Conservation (phyloP, 108 stramenopile genomes). For the Skeletonema menzelii region DNA sequence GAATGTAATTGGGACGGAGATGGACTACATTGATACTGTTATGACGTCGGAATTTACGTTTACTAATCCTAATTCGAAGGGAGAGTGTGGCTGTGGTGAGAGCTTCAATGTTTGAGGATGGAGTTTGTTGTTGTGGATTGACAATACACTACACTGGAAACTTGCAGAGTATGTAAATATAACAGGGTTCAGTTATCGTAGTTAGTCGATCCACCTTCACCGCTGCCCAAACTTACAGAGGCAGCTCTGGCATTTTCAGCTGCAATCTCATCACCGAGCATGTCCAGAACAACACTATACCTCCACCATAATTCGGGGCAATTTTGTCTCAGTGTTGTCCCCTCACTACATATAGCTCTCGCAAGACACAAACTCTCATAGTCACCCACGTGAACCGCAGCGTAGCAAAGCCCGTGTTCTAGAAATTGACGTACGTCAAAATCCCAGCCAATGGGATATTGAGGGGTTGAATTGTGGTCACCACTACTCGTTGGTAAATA, state of each 20-base stretch:
- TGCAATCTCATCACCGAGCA: slow-evolving; percentile 78
- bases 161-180: background rate
- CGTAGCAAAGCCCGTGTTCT: slow-evolving; percentile 73
- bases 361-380: slow-evolving; percentile 69
- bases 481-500: slow-evolving; percentile 6
- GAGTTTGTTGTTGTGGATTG: background rate
- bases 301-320: slow-evolving; percentile 87
- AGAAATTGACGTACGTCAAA: slow-evolving; percentile 74
- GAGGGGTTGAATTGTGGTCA: background rate
- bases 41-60: slow-evolving; percentile 98
- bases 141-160: background rate
- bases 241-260: slow-evolving; percentile 78
- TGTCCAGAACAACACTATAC: slow-evolving; percentile 74
- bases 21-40: slow-evolving; percentile 98
- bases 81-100: slow-evolving; percentile 99
- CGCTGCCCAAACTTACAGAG: slow-evolving; percentile 65
- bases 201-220: slow-evolving; percentile 51
- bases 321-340: slow-evolving; percentile 79
- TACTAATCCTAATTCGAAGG: slow-evolving; percentile 99
- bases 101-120: slow-evolving; percentile 88
- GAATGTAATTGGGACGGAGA: slow-evolving; percentile 95
- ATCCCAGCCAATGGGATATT: slow-evolving; percentile 54
- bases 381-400: slow-evolving; percentile 73
- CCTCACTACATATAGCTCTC: slow-evolving; percentile 75
- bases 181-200: too few species aligned